phyloP scores from a whole-genome alignment of 2,329 filamentous ascomycete genomes.

The Alternaria tenuissima region DNA sequence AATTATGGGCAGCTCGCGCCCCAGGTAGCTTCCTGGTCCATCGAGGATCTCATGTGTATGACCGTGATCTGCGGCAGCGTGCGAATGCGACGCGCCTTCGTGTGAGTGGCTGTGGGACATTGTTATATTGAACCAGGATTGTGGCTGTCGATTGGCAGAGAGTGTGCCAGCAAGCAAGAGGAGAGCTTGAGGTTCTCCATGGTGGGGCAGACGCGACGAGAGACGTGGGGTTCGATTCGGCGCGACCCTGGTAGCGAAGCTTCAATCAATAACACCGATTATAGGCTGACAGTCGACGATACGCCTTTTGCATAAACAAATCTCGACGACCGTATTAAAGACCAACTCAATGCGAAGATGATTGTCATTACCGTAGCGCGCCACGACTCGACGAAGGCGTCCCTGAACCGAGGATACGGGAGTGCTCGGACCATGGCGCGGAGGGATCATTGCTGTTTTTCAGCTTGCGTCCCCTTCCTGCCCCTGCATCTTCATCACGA shows the following conservation, averaged over 20 bases:
- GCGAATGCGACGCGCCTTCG: constrained; percentile 55
- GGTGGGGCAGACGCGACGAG: constrained; percentile 28
- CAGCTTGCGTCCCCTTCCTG: constrained; percentile 9
- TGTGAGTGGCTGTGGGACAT: constrained; percentile 49
- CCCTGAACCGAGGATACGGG: constrained; percentile 8
- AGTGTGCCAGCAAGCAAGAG: neutral
- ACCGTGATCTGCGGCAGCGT: constrained; percentile 75
- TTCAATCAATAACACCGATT: constrained; percentile 8
- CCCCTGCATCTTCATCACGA: constrained; percentile 26
- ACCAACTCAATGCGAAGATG: constrained; percentile 16
- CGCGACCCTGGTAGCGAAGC: constrained; percentile 12
- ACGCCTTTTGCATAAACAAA: constrained; percentile 9
- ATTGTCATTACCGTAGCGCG: constrained; percentile 22
- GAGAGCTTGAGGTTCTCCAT: constrained; percentile 21
- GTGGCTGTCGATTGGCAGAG: neutral
- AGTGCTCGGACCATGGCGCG: constrained; percentile 12
- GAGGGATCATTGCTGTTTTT: constrained; percentile 20
- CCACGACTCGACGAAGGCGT: constrained; percentile 19
- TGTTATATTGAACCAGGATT: neutral
- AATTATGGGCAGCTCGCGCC: constrained; percentile 91
- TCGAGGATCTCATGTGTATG: constrained; percentile 96
- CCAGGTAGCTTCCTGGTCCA: constrained; percentile 87
- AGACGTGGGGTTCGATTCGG: constrained; percentile 26
- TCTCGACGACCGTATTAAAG: constrained; percentile 8
- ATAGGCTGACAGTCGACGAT: constrained; percentile 9